Base-by-base conservation (phyloP, 139 green algal species). In the Yamagishiella unicocca region DNA sequence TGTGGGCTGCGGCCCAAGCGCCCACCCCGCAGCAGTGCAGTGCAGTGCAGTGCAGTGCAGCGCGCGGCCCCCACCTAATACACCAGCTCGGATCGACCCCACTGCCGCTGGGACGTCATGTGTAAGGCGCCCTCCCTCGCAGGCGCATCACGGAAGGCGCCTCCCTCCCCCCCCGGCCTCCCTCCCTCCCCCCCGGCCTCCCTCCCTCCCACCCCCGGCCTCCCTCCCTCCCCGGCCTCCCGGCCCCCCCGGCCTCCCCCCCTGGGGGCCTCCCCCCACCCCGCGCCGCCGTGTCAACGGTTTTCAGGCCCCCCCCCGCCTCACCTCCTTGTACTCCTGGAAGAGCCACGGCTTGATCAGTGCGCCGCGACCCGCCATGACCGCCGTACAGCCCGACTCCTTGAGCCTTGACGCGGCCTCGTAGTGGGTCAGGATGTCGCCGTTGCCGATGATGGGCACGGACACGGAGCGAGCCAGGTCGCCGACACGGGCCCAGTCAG, bases 271-370 rank as follows among this genome's bases (percentile, higher is more conserved):
- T n/a, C 14, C 50, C 12, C 50, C 50, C 50, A 58, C 50, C 12
- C 50, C 17, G 14, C 14, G 50, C 50, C 50, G 17, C 50, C 50
- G 14, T 25, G 14, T 58, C 50, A 17, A 67, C 6, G 6, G 22
- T 24, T 35, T 27, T 9, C 19, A 9, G 6, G 19, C n/a, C 54
- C 70, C 53, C 29, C 83, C 61, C 9, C 58, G 31, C 17, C 85
- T 12, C 70, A 92, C 90, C 89, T 97, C 92, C 66, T 85, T 89
- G 45, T 92, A 89, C 87, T 97, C 96, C 81, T 95, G 85, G 75
- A 97, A 98, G 10, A 98, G 90, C 96, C 96, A 98, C 37, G 96
- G 96, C 88, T 96, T 96, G 50, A 97, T 97, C 3, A 98, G 91
- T 9, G 96, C 96, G 7, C 94, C 95, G 0, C 93, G 80, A 2